Evolutionary conservation across 2,329 filamentous ascomycete species (phyloP).

Genomic region (Aspergillus proliferans): DNA sequence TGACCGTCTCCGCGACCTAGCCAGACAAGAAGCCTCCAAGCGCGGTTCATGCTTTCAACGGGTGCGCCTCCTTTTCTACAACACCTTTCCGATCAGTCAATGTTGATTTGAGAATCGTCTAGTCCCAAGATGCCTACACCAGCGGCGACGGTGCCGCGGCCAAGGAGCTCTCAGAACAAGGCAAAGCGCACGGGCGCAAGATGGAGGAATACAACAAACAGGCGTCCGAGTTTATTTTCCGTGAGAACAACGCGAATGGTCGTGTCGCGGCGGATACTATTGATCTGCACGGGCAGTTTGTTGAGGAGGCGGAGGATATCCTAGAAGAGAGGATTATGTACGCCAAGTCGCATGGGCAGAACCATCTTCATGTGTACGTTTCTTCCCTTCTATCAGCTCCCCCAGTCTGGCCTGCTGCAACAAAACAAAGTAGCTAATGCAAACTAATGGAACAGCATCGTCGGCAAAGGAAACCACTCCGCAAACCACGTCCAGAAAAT

Average conservation of each 20-base stretch:
- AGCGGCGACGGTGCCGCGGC: slow-evolving; percentile 76
- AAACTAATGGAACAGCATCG: slow-evolving; percentile 52
- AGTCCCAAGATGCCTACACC: slow-evolving; percentile 74
- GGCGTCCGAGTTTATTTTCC: slow-evolving; percentile 90
- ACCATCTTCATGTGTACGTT: slow-evolving; percentile 71
- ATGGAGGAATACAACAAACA: slow-evolving; percentile 89
- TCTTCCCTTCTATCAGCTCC: not conserved
- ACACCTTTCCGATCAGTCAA: too few species aligned
- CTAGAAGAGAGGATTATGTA: slow-evolving; percentile 77
- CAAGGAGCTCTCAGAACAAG: slow-evolving; percentile 75
- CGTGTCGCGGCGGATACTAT: slow-evolving; percentile 75
- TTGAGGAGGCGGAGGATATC: slow-evolving; percentile 90
- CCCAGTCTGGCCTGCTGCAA: not conserved
- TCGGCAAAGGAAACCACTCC: slow-evolving; percentile 90
- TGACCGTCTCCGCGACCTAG: slow-evolving; percentile 78
- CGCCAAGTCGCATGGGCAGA: slow-evolving; percentile 66
- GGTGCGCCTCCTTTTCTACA: slow-evolving; percentile 37
- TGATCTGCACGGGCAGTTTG: slow-evolving; percentile 89
- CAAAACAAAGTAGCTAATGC: not conserved
- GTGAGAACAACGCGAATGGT: slow-evolving; percentile 79
- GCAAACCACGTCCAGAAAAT: slow-evolving; percentile 80
- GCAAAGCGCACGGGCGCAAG: slow-evolving; percentile 72
- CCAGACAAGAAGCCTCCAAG: slow-evolving; percentile 72
- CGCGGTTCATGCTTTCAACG: slow-evolving; percentile 70
- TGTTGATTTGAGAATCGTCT: slow-evolving; percentile 15